Conservation (phyloP, 768 basidiomycete genomes). For the Tricholoma hemisulphureum region DNA sequence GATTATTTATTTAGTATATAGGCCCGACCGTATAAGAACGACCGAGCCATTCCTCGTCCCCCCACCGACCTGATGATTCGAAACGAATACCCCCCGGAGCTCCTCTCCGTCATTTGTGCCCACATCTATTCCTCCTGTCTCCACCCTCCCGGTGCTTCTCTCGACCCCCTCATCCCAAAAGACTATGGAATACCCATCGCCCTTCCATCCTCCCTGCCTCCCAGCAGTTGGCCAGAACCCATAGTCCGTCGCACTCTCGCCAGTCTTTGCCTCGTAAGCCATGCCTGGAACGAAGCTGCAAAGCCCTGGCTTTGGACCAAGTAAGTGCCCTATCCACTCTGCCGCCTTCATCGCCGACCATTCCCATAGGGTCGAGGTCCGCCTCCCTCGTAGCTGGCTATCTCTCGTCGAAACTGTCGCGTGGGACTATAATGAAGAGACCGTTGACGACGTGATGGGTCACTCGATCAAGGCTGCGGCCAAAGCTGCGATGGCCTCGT, state of each 20-base stretch:
- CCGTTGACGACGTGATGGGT: conserved; percentile 62
- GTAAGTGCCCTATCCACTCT: conserved; percentile 25
- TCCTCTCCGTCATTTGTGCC: conserved; percentile 71
- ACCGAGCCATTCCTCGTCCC: conserved; percentile 1
- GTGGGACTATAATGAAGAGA: conserved; percentile 68
- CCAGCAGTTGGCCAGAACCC: conserved; percentile 67
- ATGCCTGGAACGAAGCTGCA: conserved; percentile 77
- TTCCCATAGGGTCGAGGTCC: conserved; percentile 59
- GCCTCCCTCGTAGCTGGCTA: conserved; percentile 83
- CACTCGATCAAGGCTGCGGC: conserved; percentile 68
- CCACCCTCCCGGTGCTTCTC: conserved; percentile 52
- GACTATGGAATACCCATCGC: conserved; percentile 54
- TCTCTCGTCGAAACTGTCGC: conserved; percentile 76
- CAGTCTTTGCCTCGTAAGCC: conserved; percentile 74
- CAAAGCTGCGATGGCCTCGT: conserved; percentile 54
- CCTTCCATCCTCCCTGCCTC: conserved; percentile 72
- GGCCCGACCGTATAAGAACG: not conserved
- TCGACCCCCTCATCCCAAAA: conserved; percentile 64
- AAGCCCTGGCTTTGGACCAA: conserved; percentile 86
- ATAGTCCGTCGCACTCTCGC: conserved; percentile 63
- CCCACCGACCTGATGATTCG: conserved; percentile 32
- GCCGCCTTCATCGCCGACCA: not conserved
- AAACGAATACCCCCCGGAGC: conserved; percentile 63
- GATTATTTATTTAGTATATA: not conserved
- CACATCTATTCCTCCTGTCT: conserved; percentile 66